A percentile compares a stretch with the other conserved stretches of the same genome.
phyloP scores from a whole-genome alignment of 2,329 filamentous ascomycete species.

The Juglanconis oblonga region DNA sequence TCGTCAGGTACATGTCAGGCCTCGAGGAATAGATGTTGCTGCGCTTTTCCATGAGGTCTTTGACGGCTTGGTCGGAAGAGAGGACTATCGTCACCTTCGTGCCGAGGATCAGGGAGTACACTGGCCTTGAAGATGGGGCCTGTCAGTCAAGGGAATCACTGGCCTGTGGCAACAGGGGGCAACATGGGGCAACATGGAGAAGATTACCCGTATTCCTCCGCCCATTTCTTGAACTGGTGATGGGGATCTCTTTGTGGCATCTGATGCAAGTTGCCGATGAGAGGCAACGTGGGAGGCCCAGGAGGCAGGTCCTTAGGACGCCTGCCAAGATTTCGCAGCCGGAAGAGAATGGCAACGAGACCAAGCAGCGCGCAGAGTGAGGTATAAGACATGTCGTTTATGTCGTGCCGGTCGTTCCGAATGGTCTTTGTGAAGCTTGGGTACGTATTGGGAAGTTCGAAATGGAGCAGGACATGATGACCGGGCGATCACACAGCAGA shows the following conservation, averaged over 20 bases:
- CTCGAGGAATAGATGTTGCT: constrained; percentile 47
- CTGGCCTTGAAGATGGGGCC: not conserved
- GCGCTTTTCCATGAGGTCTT: constrained; percentile 49
- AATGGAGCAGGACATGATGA: too few relatives aligned
- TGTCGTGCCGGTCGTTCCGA: too few relatives aligned
- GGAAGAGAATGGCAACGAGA: not conserved
- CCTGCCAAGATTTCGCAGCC: not conserved
- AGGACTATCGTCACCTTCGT: constrained; percentile 45
- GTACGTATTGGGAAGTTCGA: too few relatives aligned
- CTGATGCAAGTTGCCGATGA: constrained; percentile 50
- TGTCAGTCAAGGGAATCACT: not conserved
- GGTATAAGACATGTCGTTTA: not conserved
- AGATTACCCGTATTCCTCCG: constrained; percentile 39
- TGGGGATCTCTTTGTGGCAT: constrained; percentile 41
- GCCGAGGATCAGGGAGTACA: constrained; percentile 40
- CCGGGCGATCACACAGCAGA: too few relatives aligned
- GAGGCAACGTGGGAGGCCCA: constrained; percentile 47
- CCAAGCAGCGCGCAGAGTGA: not conserved
- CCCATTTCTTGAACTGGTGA: constrained; percentile 50
- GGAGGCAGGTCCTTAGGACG: constrained; percentile 32
- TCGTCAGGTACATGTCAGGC: constrained; percentile 19
- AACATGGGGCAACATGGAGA: not conserved
- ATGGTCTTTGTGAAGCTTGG: too few relatives aligned
- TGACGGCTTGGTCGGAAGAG: constrained; percentile 40
- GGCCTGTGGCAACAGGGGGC: not conserved